Base-by-base conservation (phyloP, 805 yeast species). In the Metschnikowia peoriensis region DNA sequence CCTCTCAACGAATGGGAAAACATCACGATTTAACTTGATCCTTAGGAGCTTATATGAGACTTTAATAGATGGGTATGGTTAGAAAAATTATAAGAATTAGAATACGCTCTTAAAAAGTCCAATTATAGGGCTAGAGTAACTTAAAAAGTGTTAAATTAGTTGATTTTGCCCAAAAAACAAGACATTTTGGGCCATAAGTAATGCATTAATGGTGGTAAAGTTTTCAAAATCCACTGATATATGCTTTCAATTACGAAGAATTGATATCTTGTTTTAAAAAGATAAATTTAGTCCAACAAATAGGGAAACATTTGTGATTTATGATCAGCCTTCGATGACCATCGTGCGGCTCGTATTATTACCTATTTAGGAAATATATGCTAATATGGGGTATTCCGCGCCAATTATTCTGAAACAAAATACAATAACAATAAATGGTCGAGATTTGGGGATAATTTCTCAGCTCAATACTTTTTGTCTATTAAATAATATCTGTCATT, bases 321-420 rank as follows among this genome's bases (percentile, higher is more conserved):
- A 14, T 41, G 6, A 34, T 38, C 14, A 14, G 10, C 44, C 35
- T 37, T 22, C 62, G 62, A 59, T 59, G 62, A 54, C 62, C 62
- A 59, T 59, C 62, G 62, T 58, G 62, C 62, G 62, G 62, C 62
- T 54, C 60, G 41, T 11, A 32, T 1, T 1, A 46, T 50, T 49
- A 12, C 58, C 56, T 14, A 4, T 22, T 45, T 37, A n/a, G 52
- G 52, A 15, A 49, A 15, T 39, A 6, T n/a, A 17, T 28, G 29
- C 11, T 9, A 11, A 34, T 14, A 34, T 39, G 15, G 42, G 22
- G 22, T 22, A 22, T 22, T 22, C 22, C 2, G 4, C 4, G 22
- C 22, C 22, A 22, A 22, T 22, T 22, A 22, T 22, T 4, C 22
- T 4, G 22, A 22, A 22, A 22, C 2, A 3, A 22, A 22, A 22